Evolutionary conservation across 1,284 basidiomycete genomes (phyloP).

Genomic region (Rhodotorula sp.): DNA sequence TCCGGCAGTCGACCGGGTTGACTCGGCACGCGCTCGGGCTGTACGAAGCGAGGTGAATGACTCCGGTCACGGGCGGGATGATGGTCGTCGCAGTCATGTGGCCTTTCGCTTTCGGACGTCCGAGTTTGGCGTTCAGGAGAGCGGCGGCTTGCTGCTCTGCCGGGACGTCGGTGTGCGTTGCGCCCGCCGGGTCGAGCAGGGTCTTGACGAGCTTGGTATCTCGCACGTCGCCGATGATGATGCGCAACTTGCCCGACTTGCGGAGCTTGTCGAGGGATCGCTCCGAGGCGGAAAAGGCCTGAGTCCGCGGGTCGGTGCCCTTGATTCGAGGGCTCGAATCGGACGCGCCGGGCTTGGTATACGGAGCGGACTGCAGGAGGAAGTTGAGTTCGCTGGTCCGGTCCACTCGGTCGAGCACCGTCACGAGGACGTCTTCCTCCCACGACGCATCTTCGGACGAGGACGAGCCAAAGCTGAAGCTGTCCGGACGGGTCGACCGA

Average conservation of each 20-base stretch:
- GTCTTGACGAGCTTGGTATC: constrained; percentile 28
- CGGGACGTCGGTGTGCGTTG: constrained; percentile 20
- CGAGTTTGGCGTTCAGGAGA: constrained; percentile 24
- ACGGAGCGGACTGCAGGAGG: constrained; percentile 40
- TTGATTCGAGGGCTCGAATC: constrained; percentile 27
- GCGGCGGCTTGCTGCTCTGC: constrained; percentile 19
- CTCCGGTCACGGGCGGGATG: constrained; percentile 42
- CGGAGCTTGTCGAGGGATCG: constrained; percentile 39
- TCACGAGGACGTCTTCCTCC: constrained; percentile 36
- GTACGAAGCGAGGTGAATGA: constrained; percentile 43
- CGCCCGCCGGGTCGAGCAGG: constrained; percentile 19
- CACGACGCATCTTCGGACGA: constrained; percentile 4
- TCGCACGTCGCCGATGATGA: constrained; percentile 40
- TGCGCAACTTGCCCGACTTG: constrained; percentile 37
- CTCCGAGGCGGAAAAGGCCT: constrained; percentile 40
- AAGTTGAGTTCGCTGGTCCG: constrained; percentile 41
- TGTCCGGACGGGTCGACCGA: background rate
- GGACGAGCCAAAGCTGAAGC: background rate
- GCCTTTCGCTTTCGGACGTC: constrained; percentile 30
- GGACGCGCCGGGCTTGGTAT: constrained; percentile 34
- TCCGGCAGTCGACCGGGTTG: constrained; percentile 39
- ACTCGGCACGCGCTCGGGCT: constrained; percentile 30
- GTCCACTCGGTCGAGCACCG: constrained; percentile 39
- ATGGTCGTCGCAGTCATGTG: constrained; percentile 27
- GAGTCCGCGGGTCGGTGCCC: constrained; percentile 42